A percentile compares a stretch with the other conserved stretches of the same genome.
Conservation (phyloP, 352 stramenopile species). For the Pythium vanterpoolii region DNA sequence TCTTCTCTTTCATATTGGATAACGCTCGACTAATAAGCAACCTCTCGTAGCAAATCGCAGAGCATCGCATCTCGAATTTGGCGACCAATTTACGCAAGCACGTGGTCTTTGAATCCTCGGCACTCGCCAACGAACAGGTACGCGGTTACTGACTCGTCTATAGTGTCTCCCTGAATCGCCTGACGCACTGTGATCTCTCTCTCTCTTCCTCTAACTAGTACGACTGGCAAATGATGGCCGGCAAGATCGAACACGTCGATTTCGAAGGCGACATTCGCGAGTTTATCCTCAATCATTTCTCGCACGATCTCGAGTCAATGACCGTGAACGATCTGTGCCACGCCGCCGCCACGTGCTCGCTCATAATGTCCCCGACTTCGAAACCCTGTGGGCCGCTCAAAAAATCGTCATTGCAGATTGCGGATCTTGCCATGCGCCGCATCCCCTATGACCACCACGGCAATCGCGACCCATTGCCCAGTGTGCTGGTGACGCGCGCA, state of each 20-base stretch:
- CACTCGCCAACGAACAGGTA: constrained; percentile 81
- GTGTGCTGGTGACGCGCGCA: constrained; percentile 38
- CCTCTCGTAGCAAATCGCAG: constrained; percentile 63
- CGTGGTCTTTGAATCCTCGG: constrained; percentile 76
- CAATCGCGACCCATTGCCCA: constrained; percentile 45
- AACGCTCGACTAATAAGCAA: background rate
- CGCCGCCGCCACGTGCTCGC: constrained; percentile 28
- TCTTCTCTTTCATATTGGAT: background rate
- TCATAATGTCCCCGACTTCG: constrained; percentile 37
- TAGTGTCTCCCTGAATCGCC: too few species aligned
- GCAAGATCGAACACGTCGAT: constrained; percentile 68
- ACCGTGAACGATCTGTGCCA: constrained; percentile 68
- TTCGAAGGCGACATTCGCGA: constrained; percentile 63
- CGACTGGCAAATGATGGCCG: constrained; percentile 79
- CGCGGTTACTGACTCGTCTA: too few species aligned
- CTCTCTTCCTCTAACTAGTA: constrained; percentile 38
- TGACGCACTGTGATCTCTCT: too few species aligned
- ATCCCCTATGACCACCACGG: constrained; percentile 58
- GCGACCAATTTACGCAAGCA: constrained; percentile 78
- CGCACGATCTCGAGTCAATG: constrained; percentile 39
- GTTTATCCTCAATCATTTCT: constrained; percentile 52
- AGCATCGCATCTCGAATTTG: constrained; percentile 68
- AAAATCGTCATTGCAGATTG: constrained; percentile 52
- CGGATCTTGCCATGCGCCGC: constrained; percentile 56
- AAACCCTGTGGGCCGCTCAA: constrained; percentile 49